These are phyloP conservation scores for Pascua guehoae DNA, from an alignment of 1,284 basidiomycete genomes.

Conservation along the genomic window DNA sequence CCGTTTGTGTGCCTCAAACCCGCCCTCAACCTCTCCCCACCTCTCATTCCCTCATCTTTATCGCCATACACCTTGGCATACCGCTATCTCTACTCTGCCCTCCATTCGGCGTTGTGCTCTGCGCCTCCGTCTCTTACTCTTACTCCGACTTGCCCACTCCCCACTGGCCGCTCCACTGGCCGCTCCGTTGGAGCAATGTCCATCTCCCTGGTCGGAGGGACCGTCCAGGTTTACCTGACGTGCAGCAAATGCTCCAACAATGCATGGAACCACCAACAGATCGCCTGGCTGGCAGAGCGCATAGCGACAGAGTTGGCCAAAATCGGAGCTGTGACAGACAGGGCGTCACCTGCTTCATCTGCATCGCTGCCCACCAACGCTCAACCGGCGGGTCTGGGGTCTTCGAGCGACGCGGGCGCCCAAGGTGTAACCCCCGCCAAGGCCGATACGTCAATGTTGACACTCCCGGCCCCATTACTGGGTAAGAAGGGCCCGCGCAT, in stretches of 20 bases:
- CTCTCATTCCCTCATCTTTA: too few species aligned
- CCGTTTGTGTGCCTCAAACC: too few species aligned
- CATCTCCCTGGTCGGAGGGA: conserved; percentile 9
- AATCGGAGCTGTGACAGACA: too few species aligned
- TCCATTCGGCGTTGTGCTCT: too few species aligned
- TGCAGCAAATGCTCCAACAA: conserved; percentile 4
- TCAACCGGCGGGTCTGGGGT: too few species aligned
- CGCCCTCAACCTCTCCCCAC: too few species aligned
- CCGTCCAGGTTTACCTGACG: conserved; percentile 8
- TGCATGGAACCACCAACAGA: conserved; percentile 13
- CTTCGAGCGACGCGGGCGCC: neutral
- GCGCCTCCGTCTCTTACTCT: neutral
- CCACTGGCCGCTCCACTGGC: too few species aligned
- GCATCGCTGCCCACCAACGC: too few species aligned
- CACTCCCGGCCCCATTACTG: neutral
- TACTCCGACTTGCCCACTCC: neutral
- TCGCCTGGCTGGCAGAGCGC: conserved; percentile 10
- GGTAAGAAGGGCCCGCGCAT: conserved; percentile 15
- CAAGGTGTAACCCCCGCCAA: neutral
- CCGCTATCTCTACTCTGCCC: too few species aligned
- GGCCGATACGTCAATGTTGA: too few species aligned
- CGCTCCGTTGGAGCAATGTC: neutral
- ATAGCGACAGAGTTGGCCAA: neutral
- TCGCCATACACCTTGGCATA: too few species aligned
- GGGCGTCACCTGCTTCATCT: too few species aligned